Base-by-base conservation (phyloP, 1,284 basidiomycete species). In the Chondrostereum purpureum region DNA sequence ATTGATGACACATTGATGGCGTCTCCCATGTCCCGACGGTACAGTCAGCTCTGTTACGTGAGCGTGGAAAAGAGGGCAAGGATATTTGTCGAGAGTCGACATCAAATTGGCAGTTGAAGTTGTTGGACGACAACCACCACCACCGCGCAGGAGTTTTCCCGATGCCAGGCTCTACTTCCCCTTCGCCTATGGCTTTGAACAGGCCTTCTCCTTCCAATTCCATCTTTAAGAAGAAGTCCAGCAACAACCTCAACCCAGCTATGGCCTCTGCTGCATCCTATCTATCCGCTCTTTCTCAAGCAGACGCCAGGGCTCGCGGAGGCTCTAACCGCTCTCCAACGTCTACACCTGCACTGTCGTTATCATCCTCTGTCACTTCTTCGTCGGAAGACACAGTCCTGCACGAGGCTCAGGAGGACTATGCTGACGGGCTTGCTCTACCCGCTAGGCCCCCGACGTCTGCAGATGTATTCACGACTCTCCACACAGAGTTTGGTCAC, bases 401-500 rank as follows among this genome's bases (percentile, higher is more conserved):
- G 39, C 64, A 76, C 51, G 82, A 84, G 45, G 53, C 55, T 20
- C 63, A 68, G 16, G 67, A 70, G 31, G 66, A 76, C 53, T 69
- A 70, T 56, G 56, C 60, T 0, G 73, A 80, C 57, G 76, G 74
- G 5, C 72, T 88, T 27, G 58, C 72, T 13, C 67, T 77, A 44
- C 83, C 85, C 18, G 57, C 65, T 42, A 66, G 67, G 14, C 80
- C 86, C 3, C 84, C 86, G 1, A 88, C 80, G 35, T 88, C 86
- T 0, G 80, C 84, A 56, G 81, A 88, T 58, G 72, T 83, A 21
- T 87, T 85, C 59, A 72, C 67, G 31, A 87, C 84, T 10, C 72
- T 86, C 27, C 90, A 93, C 65, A 78, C 85, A 27, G 90, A 93
- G 66, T 93, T 92, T 56, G 90, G 90, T 8, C 87, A 88, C 60